Base-by-base conservation (phyloP, 106 monocot genomes). In the Posidonia australis region DNA sequence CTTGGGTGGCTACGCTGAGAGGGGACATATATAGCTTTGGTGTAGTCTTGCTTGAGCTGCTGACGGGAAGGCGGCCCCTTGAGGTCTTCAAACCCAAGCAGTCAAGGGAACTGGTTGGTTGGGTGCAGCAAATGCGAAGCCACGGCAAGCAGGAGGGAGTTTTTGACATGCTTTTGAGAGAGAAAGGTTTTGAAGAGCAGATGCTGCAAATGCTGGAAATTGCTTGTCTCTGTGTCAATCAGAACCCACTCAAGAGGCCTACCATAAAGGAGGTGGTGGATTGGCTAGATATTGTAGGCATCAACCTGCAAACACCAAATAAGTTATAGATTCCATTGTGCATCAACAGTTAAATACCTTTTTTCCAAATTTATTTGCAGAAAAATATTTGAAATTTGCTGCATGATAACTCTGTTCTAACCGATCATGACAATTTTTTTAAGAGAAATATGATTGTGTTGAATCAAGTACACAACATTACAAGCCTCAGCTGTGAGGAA, bases 1-100 rank as follows among this genome's bases (percentile, higher is more conserved):
- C 65, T 3, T 64, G 64, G 45, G 57, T 47, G 44, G 72, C 72
- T 29, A 73, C 72, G 6, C 44, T 56, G 18, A 54, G 44, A 43
- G 72, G 72, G 5, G 72, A 73, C 21, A 56, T 73, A 2, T 73
- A 73, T 42, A 72, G 71, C 18, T 72, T 72, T 18, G 71, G 71
- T 1, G 53, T 72, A 13, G 71, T 72, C 0, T 19, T 73, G 20
- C 21, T 73, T 10, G 72, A 73, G 56, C 72, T 73, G 19, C 65
- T 73, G 13, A 73, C 72, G 4, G 72, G 72, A n/a, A 65, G 72
- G 23, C 22, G 65, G 46, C 64, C 72, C 17, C 21, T 65, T 42
- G 70, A 70, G 5, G 7, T 29, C 32, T 60, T 49, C 58, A n/a
- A 14, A 26, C 65, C 65, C 19, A 31, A 57, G 18, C 59, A 44